phyloP scores from a whole-genome alignment of 306 rosid genomes.

The Begonia peltatifolia region DNA sequence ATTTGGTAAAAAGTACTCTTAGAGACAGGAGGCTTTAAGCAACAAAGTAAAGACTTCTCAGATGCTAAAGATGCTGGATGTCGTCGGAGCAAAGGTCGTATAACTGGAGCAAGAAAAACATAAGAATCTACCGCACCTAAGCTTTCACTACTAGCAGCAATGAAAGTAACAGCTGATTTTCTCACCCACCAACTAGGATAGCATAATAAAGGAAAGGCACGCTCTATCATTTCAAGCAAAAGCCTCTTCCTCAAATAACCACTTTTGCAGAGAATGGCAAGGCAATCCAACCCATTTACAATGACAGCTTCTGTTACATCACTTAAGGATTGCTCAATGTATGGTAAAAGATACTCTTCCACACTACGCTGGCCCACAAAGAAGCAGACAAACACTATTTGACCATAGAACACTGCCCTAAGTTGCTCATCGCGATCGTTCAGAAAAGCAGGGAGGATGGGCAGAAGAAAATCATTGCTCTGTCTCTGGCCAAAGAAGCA shows the following conservation, averaged over 20 bases:
- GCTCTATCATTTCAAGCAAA: slow-evolving; percentile 88
- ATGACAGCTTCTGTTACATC: slow-evolving; percentile 72
- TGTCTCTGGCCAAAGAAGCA: slow-evolving; percentile 94
- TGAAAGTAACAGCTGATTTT: slow-evolving; percentile 73
- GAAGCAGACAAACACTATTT: slow-evolving; percentile 89
- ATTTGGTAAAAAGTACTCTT: slow-evolving; percentile 60
- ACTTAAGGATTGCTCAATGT: slow-evolving; percentile 87
- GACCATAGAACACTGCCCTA: slow-evolving; percentile 79
- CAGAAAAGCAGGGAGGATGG: slow-evolving; percentile 91
- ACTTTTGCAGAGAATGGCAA: slow-evolving; percentile 67
- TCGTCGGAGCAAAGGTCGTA: slow-evolving; percentile 69
- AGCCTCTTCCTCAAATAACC: slow-evolving; percentile 74
- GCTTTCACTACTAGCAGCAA: slow-evolving; percentile 83
- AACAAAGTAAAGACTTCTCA: slow-evolving; percentile 58
- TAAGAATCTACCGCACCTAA: slow-evolving; percentile 91
- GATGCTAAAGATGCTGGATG: slow-evolving; percentile 91
- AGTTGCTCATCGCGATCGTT: slow-evolving; percentile 90
- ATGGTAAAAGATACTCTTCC: slow-evolving; percentile 96
- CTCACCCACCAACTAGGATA: slow-evolving; percentile 91
- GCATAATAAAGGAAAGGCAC: slow-evolving; percentile 75
- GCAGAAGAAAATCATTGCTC: slow-evolving; percentile 87
- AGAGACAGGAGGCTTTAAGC: slow-evolving; percentile 76
- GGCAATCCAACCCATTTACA: slow-evolving; percentile 80
- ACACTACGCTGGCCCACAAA: slow-evolving; percentile 98
- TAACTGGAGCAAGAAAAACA: slow-evolving; percentile 87